phyloP scores from a whole-genome alignment of 2,329 filamentous ascomycete genomes.

The Drechslerella stenobrocha region DNA sequence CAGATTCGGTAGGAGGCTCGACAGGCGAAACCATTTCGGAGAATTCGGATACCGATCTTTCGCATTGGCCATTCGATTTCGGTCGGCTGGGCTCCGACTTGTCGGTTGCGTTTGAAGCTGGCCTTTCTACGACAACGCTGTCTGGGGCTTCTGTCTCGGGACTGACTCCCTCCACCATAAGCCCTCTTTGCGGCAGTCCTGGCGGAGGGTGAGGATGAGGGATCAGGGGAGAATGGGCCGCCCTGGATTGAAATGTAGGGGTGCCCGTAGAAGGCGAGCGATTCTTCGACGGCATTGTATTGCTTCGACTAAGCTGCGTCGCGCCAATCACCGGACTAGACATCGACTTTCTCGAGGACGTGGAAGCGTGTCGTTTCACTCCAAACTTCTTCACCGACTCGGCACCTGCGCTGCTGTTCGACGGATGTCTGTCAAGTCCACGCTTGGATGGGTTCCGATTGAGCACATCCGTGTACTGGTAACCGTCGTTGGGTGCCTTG shows the following conservation, averaged over 20 bases:
- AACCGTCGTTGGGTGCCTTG: constrained; percentile 57
- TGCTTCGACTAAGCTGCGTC: constrained; percentile 71
- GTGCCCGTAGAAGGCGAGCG: constrained; percentile 72
- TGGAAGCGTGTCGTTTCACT: constrained; percentile 84
- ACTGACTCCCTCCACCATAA: constrained; percentile 15
- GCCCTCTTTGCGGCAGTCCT: constrained; percentile 31
- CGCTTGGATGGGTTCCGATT: constrained; percentile 61
- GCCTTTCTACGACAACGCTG: constrained; percentile 49
- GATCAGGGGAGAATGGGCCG: constrained; percentile 60
- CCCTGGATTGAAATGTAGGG: constrained; percentile 67
- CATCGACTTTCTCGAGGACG: constrained; percentile 76
- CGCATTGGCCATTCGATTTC: constrained; percentile 39
- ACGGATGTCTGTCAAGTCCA: constrained; percentile 73
- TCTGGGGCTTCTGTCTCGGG: constrained; percentile 53
- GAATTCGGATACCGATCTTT: constrained; percentile 54
- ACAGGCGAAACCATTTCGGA: constrained; percentile 57
- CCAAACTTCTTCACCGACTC: constrained; percentile 81
- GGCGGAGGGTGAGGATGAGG: constrained; percentile 55
- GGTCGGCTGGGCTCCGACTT: constrained; percentile 53
- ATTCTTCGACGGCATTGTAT: constrained; percentile 88
- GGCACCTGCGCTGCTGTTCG: constrained; percentile 83
- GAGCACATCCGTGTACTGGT: constrained; percentile 60
- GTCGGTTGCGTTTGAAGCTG: constrained; percentile 48
- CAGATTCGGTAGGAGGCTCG: constrained; percentile 57
- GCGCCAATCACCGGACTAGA: constrained; percentile 60